phyloP scores from a whole-genome alignment of 148 eudicot genomes.

The Rhododendron henanense region DNA sequence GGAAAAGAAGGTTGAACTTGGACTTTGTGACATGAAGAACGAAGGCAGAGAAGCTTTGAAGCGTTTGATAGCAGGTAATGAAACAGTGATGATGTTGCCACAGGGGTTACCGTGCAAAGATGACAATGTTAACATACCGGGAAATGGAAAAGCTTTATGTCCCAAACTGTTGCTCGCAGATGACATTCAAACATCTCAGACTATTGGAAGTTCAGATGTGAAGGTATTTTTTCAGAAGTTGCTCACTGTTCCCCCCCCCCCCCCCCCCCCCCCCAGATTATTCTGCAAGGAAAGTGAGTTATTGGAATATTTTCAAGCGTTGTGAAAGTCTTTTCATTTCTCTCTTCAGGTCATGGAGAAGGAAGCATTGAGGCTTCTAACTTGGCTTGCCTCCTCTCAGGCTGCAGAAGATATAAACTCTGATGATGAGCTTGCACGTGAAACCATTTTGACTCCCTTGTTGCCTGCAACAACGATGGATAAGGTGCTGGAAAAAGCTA shows the following conservation, averaged over 20 bases:
- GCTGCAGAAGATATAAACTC: constrained; percentile 87
- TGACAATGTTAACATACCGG: constrained; percentile 11
- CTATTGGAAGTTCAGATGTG: constrained; percentile 24
- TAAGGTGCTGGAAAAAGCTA: constrained; percentile 53
- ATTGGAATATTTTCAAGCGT: not conserved
- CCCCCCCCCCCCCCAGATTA: no score
- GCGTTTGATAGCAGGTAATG: constrained; percentile 19
- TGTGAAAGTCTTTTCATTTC: not conserved
- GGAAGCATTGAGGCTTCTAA: constrained; percentile 70
- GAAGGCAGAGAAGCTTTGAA: constrained; percentile 19
- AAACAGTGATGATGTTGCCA: constrained; percentile 13
- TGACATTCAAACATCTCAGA: constrained; percentile 14
- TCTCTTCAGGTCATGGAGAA: constrained; percentile 48
- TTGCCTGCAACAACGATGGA: constrained; percentile 61
- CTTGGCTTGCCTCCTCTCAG: constrained; percentile 98
- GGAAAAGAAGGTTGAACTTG: constrained; percentile 25
- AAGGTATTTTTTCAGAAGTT: constrained; percentile 33
- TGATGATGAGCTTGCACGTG: constrained; percentile 77
- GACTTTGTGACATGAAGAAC: constrained; percentile 9
- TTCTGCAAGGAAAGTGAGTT: no score
- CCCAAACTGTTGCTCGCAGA: constrained; percentile 13
- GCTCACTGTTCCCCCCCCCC: no score
- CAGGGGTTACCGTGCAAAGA: constrained; percentile 16
- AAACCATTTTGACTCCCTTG: constrained; percentile 68
- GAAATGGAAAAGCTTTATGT: constrained; percentile 11